Evolutionary conservation across 768 basidiomycete genomes (phyloP).

Genomic region (Termitomyces eurrhizus): DNA sequence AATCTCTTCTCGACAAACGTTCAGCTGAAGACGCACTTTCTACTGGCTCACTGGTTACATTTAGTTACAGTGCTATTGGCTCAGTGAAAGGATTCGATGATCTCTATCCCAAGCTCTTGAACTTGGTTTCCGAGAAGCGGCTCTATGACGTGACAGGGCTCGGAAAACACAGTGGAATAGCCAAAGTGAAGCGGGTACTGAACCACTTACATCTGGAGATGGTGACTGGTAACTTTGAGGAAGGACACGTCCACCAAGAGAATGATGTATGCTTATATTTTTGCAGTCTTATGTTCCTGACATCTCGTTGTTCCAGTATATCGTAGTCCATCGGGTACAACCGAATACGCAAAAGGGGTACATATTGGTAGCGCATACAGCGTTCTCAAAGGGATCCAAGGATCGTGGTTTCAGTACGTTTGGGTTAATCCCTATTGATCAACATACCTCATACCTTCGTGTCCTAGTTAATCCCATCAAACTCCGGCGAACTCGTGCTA

Average conservation of each 20-base stretch:
- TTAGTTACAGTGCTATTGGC: conserved; percentile 84
- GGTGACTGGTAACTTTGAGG: conserved; percentile 79
- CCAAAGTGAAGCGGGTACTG: conserved; percentile 61
- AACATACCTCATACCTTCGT: neutral
- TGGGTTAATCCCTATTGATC: neutral
- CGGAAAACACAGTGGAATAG: conserved; percentile 52
- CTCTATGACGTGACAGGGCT: conserved; percentile 68
- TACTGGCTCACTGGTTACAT: conserved; percentile 89
- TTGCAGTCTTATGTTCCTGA: neutral
- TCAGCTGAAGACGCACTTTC: conserved; percentile 95
- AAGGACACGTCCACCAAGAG: conserved; percentile 97
- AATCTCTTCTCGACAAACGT: conserved; percentile 85
- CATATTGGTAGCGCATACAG: conserved; percentile 87
- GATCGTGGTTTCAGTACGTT: conserved; percentile 76
- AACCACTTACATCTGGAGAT: conserved; percentile 92
- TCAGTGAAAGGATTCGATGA: conserved; percentile 98
- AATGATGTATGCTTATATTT: conserved; percentile 65
- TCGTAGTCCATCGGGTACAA: conserved; percentile 88
- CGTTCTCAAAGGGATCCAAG: conserved; percentile 79
- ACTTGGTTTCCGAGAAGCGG: conserved; percentile 83
- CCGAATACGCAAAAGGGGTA: conserved; percentile 90
- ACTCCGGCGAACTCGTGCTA: conserved; percentile 73
- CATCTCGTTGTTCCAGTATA: conserved; percentile 57
- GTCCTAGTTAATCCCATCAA: conserved; percentile 80
- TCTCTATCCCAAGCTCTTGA: conserved; percentile 89